phyloP scores from a whole-genome alignment of 2,329 filamentous ascomycete species.

The Colletotrichum sp. region DNA sequence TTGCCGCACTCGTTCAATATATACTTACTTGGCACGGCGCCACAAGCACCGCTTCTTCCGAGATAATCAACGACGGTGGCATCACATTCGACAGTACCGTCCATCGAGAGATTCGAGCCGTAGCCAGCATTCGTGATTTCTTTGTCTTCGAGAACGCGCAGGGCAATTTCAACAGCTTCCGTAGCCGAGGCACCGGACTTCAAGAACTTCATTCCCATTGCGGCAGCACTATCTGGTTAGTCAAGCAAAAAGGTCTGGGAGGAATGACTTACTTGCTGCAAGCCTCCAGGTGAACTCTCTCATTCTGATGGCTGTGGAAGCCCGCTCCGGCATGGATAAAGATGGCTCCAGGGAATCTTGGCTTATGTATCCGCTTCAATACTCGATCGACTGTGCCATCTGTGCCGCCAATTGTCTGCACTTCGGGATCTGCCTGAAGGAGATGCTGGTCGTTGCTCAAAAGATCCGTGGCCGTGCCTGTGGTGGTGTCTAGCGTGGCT shows the following conservation, averaged over 20 bases:
- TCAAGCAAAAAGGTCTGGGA: not conserved
- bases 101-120: constrained; percentile 91
- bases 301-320: constrained; percentile 88
- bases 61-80: constrained; percentile 91
- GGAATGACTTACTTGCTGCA: constrained; percentile 79
- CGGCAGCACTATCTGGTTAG: constrained; percentile 70
- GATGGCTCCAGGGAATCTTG: constrained; percentile 68
- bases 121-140: constrained; percentile 97
- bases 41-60: constrained; percentile 91
- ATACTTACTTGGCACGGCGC: constrained; percentile 83
- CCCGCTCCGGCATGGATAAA: constrained; percentile 97
- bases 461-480: not conserved
- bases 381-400: constrained; percentile 49
- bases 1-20: not conserved
- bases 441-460: not conserved
- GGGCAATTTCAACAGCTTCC: constrained; percentile 88
- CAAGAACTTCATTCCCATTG: constrained; percentile 81
- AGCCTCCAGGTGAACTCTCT: constrained; percentile 81
- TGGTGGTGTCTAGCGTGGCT: not conserved
- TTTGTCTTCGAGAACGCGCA: constrained; percentile 87
- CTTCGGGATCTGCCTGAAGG: not conserved
- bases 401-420: constrained; percentile 26
- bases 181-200: constrained; percentile 79
- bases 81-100: constrained; percentile 93
- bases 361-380: constrained; percentile 37